Evolutionary conservation across 2,329 filamentous ascomycete species (phyloP), one percentile per base, ranked within the genome.

Genomic region (Thelonectria discophora): DNA sequence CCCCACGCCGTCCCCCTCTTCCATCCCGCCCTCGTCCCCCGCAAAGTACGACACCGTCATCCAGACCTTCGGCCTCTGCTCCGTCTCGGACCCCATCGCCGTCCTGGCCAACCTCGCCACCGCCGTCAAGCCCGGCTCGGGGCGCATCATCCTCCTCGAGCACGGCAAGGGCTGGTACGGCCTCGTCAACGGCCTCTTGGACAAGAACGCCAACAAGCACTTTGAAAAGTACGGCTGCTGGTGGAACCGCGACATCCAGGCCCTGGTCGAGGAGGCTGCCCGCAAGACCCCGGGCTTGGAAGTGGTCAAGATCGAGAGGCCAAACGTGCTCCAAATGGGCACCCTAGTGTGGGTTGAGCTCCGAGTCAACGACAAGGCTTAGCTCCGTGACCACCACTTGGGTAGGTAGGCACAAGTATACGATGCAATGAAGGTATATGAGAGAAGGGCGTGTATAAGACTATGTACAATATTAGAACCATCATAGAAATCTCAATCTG

Each of bases 241-340:
- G 87, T 89, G 86, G 86, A 90, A 90, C 75, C 79, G 87, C 54
- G 87, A 89, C 69, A 83, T 90, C 61, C 82, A 84, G 68, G 75
- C 70, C 34, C 79, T 89, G 30, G 81, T 89, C 9, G 75, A 80
- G 55, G 79, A 82, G 62, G 86, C 85, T 30, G 77, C 77, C 18
- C 64, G 68, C 52, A 71, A 72, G 51, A 78, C 84, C 3, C 84
- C 84, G 0, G 85, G 86, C 2, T 76, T 90, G 51, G 83, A 88
- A 72, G 76, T 89, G 42, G 80, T 88, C 45, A 76, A 79, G 63
- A 72, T 88, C 20, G 77, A 84, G 65, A 79, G 83, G 52, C 85
- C 85, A 3, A 80, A 80, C 53, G 73, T 81, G 67, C 71, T 80
- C 30, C 86, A 88, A 69, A 77, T 82, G 52, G 87, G 87, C 2